Evolutionary conservation across 2,329 filamentous ascomycete species (phyloP).

Genomic region (Mariannaea elegans): DNA sequence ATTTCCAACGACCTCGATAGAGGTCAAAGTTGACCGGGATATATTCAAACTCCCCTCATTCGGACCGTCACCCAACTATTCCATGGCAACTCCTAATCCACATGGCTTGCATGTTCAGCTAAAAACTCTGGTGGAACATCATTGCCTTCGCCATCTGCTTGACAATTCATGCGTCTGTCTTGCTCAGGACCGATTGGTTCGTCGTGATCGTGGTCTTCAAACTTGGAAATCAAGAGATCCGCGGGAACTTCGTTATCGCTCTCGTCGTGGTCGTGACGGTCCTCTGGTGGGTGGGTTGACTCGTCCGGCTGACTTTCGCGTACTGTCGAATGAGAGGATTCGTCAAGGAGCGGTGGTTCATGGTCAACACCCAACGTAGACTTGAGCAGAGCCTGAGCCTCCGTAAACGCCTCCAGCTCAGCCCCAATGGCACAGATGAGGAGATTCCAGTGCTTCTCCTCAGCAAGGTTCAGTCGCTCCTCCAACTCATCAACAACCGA

Average conservation of each 20-base stretch:
- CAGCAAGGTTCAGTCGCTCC: constrained; percentile 61
- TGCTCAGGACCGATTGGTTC: constrained; percentile 25
- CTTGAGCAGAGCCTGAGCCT: constrained; percentile 66
- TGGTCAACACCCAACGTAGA: constrained; percentile 26
- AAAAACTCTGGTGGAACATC: constrained; percentile 63
- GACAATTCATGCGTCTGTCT: constrained; percentile 26
- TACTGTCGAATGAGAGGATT: background rate
- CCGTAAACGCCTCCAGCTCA: constrained; percentile 72
- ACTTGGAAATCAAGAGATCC: constrained; percentile 49
- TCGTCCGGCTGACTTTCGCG: background rate
- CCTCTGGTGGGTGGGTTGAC: background rate
- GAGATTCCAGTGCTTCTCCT: constrained; percentile 75
- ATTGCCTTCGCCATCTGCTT: constrained; percentile 53
- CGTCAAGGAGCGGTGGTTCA: constrained; percentile 14
- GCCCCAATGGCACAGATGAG: constrained; percentile 80
- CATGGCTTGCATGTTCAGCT: constrained; percentile 49
- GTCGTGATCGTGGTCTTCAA: constrained; percentile 37
- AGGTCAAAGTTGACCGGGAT: background rate
- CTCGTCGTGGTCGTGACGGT: constrained; percentile 19
- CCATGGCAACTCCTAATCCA: constrained; percentile 18
- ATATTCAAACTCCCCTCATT: constrained; percentile 8
- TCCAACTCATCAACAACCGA: constrained; percentile 64
- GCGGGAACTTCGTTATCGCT: constrained; percentile 55
- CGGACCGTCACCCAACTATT: background rate
- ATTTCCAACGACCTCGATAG: background rate